Base-by-base conservation (phyloP, 208 protist species). In the Trypanosoma congolense region DNA sequence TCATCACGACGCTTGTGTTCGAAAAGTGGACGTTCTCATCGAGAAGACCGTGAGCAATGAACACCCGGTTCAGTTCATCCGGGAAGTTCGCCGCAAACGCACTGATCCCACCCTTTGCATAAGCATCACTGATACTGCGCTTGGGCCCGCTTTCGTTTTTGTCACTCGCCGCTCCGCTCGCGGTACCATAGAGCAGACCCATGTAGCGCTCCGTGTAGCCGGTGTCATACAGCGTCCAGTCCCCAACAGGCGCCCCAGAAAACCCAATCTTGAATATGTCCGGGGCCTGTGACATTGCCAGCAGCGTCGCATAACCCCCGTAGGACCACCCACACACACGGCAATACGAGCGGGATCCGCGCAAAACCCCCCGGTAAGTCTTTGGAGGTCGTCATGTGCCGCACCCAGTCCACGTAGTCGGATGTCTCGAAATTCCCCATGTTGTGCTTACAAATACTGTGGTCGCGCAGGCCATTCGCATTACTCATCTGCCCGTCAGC, bases 21-120 rank as follows among this genome's bases (percentile, higher is more conserved):
- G 30, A 54, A 54, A 97, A 95, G 70, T 97, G 92, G 26, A 97
- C 94, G 76, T 97, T 97, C 56, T 97, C 94, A 65, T 97, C 94
- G 18, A 91, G 74, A 16, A 96, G 54, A 2, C 94, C 94, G 71
- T 97, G 92, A 0, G 95, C 79, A 44, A 97, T 81, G 57, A 92
- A 86, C 4, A 97, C 61, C 3, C 93, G 87, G 62, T 94, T 80
- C 31, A 77, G 64, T 29, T 92, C 86, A 45, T 94, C 82, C 0
- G 92, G 90, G 43, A 96, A 93, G 0, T 77, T 69, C 3, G 54
- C 38, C 30, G 72, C 76, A 65, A 88, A 91, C 31, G 63, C 44
- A 18, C 41, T 65, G 48, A 95, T 87, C 22, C 67, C 71, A 19
- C 70, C 71, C 33, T 66, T 75, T 50, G 69, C 60, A 63, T 95